Conservation (phyloP, 257 asterid species). For the Voacanga thouarsii region DNA sequence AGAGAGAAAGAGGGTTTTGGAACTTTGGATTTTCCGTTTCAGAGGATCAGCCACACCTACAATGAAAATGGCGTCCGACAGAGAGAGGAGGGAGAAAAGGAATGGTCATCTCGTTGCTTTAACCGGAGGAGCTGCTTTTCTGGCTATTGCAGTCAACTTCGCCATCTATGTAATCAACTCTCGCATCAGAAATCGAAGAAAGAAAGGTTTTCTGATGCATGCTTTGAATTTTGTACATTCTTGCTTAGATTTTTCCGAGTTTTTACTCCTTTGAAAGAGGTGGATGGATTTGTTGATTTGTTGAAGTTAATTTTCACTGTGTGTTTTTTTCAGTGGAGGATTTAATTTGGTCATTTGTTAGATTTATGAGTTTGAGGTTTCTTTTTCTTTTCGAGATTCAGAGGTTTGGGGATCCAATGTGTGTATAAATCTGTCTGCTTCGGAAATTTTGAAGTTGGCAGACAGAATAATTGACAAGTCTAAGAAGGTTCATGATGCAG, state of each 20-base stretch:
- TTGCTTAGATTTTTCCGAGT: background rate
- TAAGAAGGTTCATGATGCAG: slow-evolving; percentile 70
- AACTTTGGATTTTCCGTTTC: background rate
- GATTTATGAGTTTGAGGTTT: background rate
- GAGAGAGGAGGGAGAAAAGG: slow-evolving; percentile 43
- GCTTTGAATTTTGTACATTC: no score
- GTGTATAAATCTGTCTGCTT: slow-evolving; percentile 52
- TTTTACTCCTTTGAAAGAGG: background rate
- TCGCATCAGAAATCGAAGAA: slow-evolving; percentile 56
- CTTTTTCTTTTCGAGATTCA: slow-evolving; percentile 16
- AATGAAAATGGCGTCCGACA: slow-evolving; percentile 16
- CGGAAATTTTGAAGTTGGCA: slow-evolving; percentile 71
- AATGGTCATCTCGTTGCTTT: slow-evolving; percentile 44
- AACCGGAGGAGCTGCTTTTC: slow-evolving; percentile 88
- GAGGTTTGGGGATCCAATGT: slow-evolving; percentile 69
- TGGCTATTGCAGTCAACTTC: slow-evolving; percentile 74
- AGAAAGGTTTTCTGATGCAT: slow-evolving; percentile 43
- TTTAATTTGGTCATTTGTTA: background rate
- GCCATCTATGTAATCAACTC: slow-evolving; percentile 51
- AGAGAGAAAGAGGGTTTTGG: background rate
- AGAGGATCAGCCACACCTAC: background rate
- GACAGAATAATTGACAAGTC: slow-evolving; percentile 68
- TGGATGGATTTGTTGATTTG: background rate
- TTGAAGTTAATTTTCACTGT: background rate
- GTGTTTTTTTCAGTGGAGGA: background rate